phyloP scores from a whole-genome alignment of 2,329 filamentous ascomycete species.

The Neurospora sp. region DNA sequence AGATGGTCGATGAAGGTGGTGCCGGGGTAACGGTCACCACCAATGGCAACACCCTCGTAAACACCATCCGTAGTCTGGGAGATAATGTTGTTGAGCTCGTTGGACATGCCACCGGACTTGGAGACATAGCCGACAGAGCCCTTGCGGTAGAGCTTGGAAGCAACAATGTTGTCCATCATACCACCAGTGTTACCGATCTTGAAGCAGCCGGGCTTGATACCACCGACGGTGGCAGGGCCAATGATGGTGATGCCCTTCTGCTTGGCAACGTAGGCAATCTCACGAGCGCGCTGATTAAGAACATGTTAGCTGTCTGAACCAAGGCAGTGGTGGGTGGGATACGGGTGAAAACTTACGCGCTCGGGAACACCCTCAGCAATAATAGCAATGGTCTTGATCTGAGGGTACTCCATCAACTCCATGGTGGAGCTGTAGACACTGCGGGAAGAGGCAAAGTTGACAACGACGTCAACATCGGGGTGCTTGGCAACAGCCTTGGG shows the following conservation, averaged over 20 bases:
- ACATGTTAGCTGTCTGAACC: constrained; percentile 18
- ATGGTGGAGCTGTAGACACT: constrained; percentile 98
- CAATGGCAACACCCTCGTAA: constrained; percentile 97
- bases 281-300: constrained; percentile 68
- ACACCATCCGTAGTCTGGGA: constrained; percentile 94
- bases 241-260: constrained; percentile 99
- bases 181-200: constrained; percentile 99
- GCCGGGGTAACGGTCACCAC: constrained; percentile 96
- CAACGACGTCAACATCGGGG: constrained; percentile 90
- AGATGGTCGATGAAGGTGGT: constrained; percentile 99
- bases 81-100: constrained; percentile 99
- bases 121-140: constrained; percentile 98
- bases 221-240: constrained; percentile 94
- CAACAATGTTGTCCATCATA: constrained; percentile 99
- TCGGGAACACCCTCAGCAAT: constrained; percentile 99
- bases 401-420: constrained; percentile 94
- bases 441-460: constrained; percentile 99
- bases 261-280: constrained; percentile 91
- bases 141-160: constrained; percentile 99
- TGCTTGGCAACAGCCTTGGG: constrained; percentile 94
- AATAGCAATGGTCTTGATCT: constrained; percentile 98
- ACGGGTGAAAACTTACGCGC: constrained; percentile 53
- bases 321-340: neutral
- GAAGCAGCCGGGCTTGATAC: constrained; percentile 98
- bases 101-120: constrained; percentile 99